Base-by-base conservation (phyloP, 164 flowering plant genomes). In the Dillenia suffruticosa region DNA sequence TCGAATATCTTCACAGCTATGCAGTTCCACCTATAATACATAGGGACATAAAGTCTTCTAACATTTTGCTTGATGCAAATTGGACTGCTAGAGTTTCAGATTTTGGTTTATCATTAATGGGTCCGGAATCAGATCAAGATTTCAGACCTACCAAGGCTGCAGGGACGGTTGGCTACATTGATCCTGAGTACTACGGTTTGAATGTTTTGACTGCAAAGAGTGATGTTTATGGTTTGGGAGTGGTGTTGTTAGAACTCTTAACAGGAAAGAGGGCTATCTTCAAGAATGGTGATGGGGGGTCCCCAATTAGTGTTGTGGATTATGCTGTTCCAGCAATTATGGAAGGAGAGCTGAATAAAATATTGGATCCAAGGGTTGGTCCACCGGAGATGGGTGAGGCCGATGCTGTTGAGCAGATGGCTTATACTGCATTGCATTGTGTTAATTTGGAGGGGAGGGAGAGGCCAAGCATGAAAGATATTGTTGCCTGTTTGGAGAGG, bases 11-110 rank as follows among this genome's bases (percentile, higher is more conserved):
- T 12, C 99, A 95, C 79, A 87, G 67, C 46, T 94, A 94, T 45
- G 99, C 99, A 51, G 98, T 94, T 8, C 98, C 98, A 1, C 83
- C 97, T 1, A 89, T 94, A 54, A 94, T 94, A 50, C 98, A 94
- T 55, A 70, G 99, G 3, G 99, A 94, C 62, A 91, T 94, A 53
- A 95, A 95, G 74, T 95, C 99, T 0, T 95, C 99, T 0, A 95
- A 95, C 86, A 95, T 95, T 16, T 70, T 95, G 62, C 77, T 95
- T 1, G 99, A 92, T 57, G 58, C 76, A 2, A 78, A 68, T 59
- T 95, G 97, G 97, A 79, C 70, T 2, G 97, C 92, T 0, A 78
- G 92, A 68, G 99, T 95, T 1, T 92, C 99, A 1, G 99, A 95
- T 78, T 92, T 95, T 12, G 99, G 99, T 45, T 71, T 95, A 46